phyloP scores from a whole-genome alignment of 2,329 filamentous ascomycete species.

The Eurotiales sp. region DNA sequence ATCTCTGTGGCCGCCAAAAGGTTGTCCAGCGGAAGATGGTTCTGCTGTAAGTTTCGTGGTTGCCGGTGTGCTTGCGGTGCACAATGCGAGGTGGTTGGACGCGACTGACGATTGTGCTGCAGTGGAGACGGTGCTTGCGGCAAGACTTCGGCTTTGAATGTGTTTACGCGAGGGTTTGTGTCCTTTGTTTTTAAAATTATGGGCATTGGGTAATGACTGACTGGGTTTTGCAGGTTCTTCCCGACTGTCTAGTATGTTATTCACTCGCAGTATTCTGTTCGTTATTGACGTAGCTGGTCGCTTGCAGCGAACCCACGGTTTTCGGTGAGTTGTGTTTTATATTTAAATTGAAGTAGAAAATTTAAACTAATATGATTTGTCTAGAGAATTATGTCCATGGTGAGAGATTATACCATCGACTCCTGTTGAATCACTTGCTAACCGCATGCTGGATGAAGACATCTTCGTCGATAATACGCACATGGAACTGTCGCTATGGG shows the following conservation, averaged over 20 bases:
- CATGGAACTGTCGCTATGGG: slow-evolving; percentile 96
- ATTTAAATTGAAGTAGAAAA: slow-evolving; percentile 3
- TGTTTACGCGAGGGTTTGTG: slow-evolving; percentile 91
- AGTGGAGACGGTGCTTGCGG: slow-evolving; percentile 95
- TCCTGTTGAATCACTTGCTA: slow-evolving; percentile 19
- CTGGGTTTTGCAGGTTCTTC: slow-evolving; percentile 67
- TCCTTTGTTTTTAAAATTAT: slow-evolving; percentile 5
- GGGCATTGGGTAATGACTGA: not conserved
- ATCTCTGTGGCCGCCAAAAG: slow-evolving; percentile 69
- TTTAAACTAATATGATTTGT: too few relatives aligned
- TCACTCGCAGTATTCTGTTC: not conserved
- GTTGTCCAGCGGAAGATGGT: slow-evolving; percentile 96
- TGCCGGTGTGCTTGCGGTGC: too few relatives aligned
- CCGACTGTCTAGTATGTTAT: slow-evolving; percentile 77
- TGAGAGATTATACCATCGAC: slow-evolving; percentile 43
- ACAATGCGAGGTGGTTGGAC: too few relatives aligned
- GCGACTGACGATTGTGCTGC: slow-evolving; percentile 12
- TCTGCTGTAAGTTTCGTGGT: slow-evolving; percentile 59
- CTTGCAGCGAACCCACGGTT: slow-evolving; percentile 76
- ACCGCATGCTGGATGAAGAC: slow-evolving; percentile 51
- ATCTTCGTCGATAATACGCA: slow-evolving; percentile 98
- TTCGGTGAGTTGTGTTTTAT: slow-evolving; percentile 61
- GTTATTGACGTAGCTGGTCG: slow-evolving; percentile 21
- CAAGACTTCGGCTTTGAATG: slow-evolving; percentile 95
- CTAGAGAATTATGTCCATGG: slow-evolving; percentile 97